Conservation (phyloP, 1,284 basidiomycete genomes). For the Erythrobasidium hasegawianum region DNA sequence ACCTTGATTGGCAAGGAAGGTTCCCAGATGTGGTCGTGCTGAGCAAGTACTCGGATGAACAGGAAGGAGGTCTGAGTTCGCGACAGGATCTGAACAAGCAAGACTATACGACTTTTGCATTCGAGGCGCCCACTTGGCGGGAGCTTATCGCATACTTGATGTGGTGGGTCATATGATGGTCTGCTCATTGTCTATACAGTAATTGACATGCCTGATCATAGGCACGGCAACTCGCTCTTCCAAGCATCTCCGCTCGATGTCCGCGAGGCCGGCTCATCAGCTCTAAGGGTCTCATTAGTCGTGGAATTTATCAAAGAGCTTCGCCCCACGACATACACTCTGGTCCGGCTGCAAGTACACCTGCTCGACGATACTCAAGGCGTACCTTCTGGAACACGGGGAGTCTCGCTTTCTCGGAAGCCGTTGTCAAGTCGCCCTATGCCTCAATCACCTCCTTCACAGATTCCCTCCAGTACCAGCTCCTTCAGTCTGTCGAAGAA, state of each 20-base stretch:
- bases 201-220: not conserved
- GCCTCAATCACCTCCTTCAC: not conserved
- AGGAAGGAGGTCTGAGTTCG: not conserved
- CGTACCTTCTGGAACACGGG: slow-evolving; percentile 1
- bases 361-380: not conserved
- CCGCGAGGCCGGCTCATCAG: not conserved
- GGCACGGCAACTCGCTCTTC: slow-evolving; percentile 30
- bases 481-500: no score
- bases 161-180: slow-evolving; percentile 4
- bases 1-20: slow-evolving; percentile 33
- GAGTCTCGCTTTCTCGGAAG: slow-evolving; percentile 25
- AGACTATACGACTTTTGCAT: slow-evolving; percentile 27
- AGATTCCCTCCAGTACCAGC: no score
- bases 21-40: slow-evolving; percentile 30
- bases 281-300: slow-evolving; percentile 25
- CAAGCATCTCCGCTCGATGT: slow-evolving; percentile 10
- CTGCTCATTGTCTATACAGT: not conserved
- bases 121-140: slow-evolving; percentile 31
- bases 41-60: slow-evolving; percentile 9
- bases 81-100: slow-evolving; percentile 11
- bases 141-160: slow-evolving; percentile 31
- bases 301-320: slow-evolving; percentile 29
- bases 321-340: slow-evolving; percentile 9
- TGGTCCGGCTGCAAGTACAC: slow-evolving; percentile 29
- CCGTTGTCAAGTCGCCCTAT: slow-evolving; percentile 18